Evolutionary conservation across 2,329 filamentous ascomycete species (phyloP).

Genomic region (Diaporthe sp.): DNA sequence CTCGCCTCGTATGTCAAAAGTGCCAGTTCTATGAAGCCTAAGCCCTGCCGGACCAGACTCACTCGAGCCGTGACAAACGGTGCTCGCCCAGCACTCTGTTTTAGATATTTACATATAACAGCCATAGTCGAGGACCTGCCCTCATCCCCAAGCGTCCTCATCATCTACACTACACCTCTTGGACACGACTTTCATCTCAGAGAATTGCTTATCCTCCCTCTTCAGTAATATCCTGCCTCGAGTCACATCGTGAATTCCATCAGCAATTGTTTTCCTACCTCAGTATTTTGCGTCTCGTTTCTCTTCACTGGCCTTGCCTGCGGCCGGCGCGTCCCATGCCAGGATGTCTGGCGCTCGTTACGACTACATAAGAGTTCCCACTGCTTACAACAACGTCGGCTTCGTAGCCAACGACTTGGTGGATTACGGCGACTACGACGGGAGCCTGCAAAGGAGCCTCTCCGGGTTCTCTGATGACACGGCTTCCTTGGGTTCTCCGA

Average conservation of each 20-base stretch:
- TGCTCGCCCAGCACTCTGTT: not conserved
- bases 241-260: not conserved
- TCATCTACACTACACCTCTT: not conserved
- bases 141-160: not conserved
- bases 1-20: conserved; percentile 38
- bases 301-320: not conserved
- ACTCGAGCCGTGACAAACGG: conserved; percentile 14
- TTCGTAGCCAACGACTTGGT: conserved; percentile 33
- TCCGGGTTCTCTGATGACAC: conserved; percentile 29
- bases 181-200: not conserved
- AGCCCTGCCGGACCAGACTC: conserved; percentile 23
- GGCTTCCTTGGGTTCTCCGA: conserved; percentile 13
- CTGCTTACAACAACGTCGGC: conserved; percentile 12
- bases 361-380: conserved; percentile 34
- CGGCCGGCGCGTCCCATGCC: not conserved
- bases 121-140: conserved; percentile 14
- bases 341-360: conserved; percentile 34
- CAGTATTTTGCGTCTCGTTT: not conserved
- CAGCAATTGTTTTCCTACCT: not conserved
- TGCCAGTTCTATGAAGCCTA: conserved; percentile 34
- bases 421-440: conserved; percentile 19
- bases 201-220: not conserved
- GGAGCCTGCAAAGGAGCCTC: conserved; percentile 35
- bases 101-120: conserved; percentile 29
- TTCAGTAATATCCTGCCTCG: not conserved